These are phyloP conservation scores for Galerina marginata DNA, from an alignment of 768 basidiomycete species.

Conservation along the genomic window DNA sequence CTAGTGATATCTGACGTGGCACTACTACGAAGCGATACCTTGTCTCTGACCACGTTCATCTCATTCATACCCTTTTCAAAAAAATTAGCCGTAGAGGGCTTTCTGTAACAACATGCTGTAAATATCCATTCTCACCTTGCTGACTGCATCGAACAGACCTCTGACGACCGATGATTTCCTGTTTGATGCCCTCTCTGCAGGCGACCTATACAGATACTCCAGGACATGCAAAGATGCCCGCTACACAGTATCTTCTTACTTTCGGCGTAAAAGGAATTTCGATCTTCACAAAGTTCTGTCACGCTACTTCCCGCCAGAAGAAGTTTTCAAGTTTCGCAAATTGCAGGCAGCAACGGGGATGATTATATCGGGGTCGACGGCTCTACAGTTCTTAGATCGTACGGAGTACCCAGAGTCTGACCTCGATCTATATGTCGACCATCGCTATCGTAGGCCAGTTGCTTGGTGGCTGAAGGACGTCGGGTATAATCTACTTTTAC, in stretches of 20 bases:
- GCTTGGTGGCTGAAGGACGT: constrained; percentile 34
- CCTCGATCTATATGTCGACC: constrained; percentile 30
- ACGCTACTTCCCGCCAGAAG: constrained; percentile 25
- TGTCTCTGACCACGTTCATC: too few species aligned
- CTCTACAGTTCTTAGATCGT: constrained; percentile 14
- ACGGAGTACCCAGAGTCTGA: constrained; percentile 17
- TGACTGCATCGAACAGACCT: neutral
- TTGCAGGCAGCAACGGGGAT: constrained; percentile 7
- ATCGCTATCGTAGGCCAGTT: constrained; percentile 33
- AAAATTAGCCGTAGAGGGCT: too few species aligned
- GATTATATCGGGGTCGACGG: constrained; percentile 17
- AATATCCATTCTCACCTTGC: too few species aligned
- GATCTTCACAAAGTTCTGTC: neutral
- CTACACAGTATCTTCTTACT: constrained; percentile 8
- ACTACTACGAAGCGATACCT: too few species aligned
- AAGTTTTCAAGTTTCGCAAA: constrained; percentile 17
- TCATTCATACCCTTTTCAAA: too few species aligned
- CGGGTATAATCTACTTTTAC: constrained; percentile 24
- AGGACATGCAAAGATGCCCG: constrained; percentile 24
- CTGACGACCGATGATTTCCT: constrained; percentile 11
- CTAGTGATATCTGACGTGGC: too few species aligned
- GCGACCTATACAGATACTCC: constrained; percentile 25
- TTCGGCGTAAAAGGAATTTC: constrained; percentile 4
- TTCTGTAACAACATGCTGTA: too few species aligned
- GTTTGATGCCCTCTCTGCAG: constrained; percentile 25